These are phyloP conservation scores for Coniochaeta prunicola DNA, from an alignment of 2,329 filamentous ascomycete genomes.

Conservation along the genomic window DNA sequence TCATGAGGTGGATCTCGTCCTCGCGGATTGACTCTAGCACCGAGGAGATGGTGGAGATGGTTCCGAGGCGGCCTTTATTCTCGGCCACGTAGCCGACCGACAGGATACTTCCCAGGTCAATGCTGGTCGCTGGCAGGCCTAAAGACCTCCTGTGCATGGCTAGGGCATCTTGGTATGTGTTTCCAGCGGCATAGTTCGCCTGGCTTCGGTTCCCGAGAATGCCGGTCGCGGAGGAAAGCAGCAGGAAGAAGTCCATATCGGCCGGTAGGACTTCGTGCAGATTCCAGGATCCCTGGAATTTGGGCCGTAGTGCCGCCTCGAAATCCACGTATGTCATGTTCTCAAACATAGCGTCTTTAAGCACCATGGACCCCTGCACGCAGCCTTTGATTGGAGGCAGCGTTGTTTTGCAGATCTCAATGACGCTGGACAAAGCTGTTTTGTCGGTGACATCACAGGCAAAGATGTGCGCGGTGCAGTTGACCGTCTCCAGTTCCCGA, in stretches of 20 bases:
- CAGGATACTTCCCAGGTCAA: background rate
- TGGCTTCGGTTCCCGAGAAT: slow-evolving; percentile 51
- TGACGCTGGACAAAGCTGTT: background rate
- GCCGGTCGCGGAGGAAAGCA: slow-evolving; percentile 46
- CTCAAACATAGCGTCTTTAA: slow-evolving; percentile 28
- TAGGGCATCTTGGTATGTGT: slow-evolving; percentile 42
- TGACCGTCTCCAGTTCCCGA: background rate
- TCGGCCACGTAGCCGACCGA: slow-evolving; percentile 8
- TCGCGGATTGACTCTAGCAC: slow-evolving; percentile 9
- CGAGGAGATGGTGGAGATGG: slow-evolving; percentile 9
- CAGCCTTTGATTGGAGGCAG: background rate
- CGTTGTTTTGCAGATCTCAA: background rate
- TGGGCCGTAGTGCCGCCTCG: slow-evolving; percentile 35
- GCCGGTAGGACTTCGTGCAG: slow-evolving; percentile 30
- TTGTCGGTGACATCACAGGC: background rate
- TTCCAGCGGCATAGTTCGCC: slow-evolving; percentile 51
- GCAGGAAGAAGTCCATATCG: slow-evolving; percentile 35
- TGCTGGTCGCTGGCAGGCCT: background rate
- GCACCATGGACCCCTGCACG: slow-evolving; percentile 25
- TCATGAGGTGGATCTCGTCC: slow-evolving; percentile 12
- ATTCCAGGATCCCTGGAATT: slow-evolving; percentile 41
- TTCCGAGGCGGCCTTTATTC: slow-evolving; percentile 5
- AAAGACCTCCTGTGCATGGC: slow-evolving; percentile 15
- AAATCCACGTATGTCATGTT: slow-evolving; percentile 41
- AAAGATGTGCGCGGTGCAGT: background rate